Percentiles rank a stretch among this genome's conserved stretches.
Evolutionary conservation across 805 yeast genomes (phyloP).

Genomic region (Metschnikowia vanudenii): DNA sequence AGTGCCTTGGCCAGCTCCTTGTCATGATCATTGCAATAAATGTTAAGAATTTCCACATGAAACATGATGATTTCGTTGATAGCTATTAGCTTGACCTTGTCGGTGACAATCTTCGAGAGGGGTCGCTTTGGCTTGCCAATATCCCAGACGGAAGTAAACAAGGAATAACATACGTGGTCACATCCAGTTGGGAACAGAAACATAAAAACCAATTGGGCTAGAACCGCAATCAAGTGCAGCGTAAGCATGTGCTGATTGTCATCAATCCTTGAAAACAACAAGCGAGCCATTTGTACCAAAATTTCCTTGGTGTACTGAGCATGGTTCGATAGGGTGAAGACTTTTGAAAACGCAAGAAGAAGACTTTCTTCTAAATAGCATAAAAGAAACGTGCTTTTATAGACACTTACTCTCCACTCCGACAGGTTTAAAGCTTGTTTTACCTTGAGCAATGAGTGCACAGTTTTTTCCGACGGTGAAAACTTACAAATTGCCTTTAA

Average conservation of each 20-base stretch:
- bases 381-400: conserved; percentile 1
- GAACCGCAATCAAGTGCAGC: conserved; percentile 10
- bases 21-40: conserved; percentile 13
- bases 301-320: conserved; percentile 1
- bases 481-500: conserved; percentile 11
- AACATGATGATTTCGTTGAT: conserved; percentile 10
- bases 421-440: neutral
- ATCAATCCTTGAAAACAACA: conserved; percentile 7
- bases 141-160: conserved; percentile 10
- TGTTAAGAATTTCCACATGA: conserved; percentile 13
- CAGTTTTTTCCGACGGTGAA: conserved; percentile 4
- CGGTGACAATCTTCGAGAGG: neutral
- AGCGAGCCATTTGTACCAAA: conserved; percentile 3
- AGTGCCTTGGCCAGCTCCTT: neutral
- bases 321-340: neutral
- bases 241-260: conserved; percentile 1
- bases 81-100: conserved; percentile 5
- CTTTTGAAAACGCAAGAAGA: conserved; percentile 1
- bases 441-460: conserved; percentile 4
- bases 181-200: conserved; percentile 11
- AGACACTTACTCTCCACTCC: conserved; percentile 3
- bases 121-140: conserved; percentile 3
- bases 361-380: conserved; percentile 11
- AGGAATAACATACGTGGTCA: neutral
- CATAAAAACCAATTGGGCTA: conserved; percentile 16